Conservation (phyloP, 495 filamentous ascomycete genomes). For the Daldinia concentrica region DNA sequence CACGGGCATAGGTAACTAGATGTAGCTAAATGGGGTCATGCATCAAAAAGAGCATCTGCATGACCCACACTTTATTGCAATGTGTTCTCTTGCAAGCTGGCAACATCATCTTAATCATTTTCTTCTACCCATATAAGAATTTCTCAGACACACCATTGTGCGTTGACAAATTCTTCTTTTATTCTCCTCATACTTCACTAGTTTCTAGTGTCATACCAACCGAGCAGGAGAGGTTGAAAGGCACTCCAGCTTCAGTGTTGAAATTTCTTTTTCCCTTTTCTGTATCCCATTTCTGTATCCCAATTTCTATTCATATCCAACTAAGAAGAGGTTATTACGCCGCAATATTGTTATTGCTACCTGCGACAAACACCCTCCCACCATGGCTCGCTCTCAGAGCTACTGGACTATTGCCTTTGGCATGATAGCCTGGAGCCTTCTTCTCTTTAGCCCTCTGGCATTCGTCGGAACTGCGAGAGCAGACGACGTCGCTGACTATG, state of each 20-base stretch:
- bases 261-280: conserved; percentile 3
- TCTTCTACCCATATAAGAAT: conserved; percentile 23
- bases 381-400: conserved; percentile 65
- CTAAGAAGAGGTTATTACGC: conserved; percentile 22
- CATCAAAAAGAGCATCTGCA: conserved; percentile 16
- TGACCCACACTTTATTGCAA: conserved; percentile 45
- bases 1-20: neutral
- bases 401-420: conserved; percentile 67
- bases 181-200: conserved; percentile 24
- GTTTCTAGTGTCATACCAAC: conserved; percentile 15
- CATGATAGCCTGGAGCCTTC: conserved; percentile 83
- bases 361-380: conserved; percentile 38
- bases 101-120: conserved; percentile 36
- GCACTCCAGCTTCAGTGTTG: conserved; percentile 20
- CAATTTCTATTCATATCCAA: conserved; percentile 8
- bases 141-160: conserved; percentile 27
- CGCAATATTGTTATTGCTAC: neutral
- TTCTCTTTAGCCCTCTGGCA: conserved; percentile 76
- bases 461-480: conserved; percentile 80
- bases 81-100: conserved; percentile 47
- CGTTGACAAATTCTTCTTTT: conserved; percentile 18
- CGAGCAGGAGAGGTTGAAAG: conserved; percentile 30
- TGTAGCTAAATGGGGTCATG: conserved; percentile 15
- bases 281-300: conserved; percentile 5
- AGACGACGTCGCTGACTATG: conserved; percentile 79